Conservation (phyloP, 805 yeast species). For the Starmerella riodocensis region DNA sequence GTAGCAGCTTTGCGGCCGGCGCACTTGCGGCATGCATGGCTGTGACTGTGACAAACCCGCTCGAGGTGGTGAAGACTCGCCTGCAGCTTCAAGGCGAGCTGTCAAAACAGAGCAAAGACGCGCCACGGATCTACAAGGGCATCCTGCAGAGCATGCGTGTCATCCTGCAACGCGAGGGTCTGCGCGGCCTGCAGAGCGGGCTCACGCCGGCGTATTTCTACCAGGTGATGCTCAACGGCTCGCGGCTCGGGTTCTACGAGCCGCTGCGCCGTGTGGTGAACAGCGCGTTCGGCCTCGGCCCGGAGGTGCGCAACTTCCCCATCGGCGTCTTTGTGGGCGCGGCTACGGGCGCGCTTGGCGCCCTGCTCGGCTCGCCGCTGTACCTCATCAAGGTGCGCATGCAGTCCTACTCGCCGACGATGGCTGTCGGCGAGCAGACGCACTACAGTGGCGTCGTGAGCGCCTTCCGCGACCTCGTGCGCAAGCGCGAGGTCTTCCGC, state of each 20-base stretch:
- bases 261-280: conserved; percentile 60
- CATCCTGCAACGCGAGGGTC: conserved; percentile 69
- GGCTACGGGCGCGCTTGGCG: conserved; percentile 77
- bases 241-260: conserved; percentile 88
- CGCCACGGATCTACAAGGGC: conserved; percentile 54
- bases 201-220: conserved; percentile 77
- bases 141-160: conserved; percentile 71
- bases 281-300: conserved; percentile 38
- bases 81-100: conserved; percentile 96
- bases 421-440: conserved; percentile 82
- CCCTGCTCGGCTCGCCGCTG: conserved; percentile 78
- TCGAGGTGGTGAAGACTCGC: conserved; percentile 85
- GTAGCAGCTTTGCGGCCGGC: conserved; percentile 73
- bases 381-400: conserved; percentile 88
- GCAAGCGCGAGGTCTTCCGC: conserved; percentile 65
- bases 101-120: conserved; percentile 31
- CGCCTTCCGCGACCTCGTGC: conserved; percentile 52
- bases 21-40: conserved; percentile 96
- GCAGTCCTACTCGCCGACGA: conserved; percentile 70
- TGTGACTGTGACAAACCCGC: conserved; percentile 91
- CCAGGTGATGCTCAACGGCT: conserved; percentile 85
- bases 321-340: conserved; percentile 74
- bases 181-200: conserved; percentile 81
- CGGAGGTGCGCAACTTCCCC: conserved; percentile 38
- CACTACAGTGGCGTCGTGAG: conserved; percentile 58